Evolutionary conservation across 2,329 filamentous ascomycete species (phyloP), one percentile per base, ranked within the genome.

Genomic region (Arthrobotrys megalospora): DNA sequence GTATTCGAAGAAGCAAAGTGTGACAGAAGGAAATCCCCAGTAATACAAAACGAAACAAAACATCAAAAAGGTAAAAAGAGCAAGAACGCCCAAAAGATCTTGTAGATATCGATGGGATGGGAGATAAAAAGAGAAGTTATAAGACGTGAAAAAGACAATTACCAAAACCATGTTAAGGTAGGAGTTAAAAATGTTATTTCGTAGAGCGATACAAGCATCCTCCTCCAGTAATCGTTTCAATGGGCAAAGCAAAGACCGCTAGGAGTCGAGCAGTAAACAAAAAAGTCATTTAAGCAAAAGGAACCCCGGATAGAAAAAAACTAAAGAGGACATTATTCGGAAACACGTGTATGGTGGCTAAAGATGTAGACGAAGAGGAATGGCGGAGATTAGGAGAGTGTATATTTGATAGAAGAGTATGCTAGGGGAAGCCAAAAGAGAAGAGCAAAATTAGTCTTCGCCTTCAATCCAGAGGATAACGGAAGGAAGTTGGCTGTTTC

Each of bases 391-490:
- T 60, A 43, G 7, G 32, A 38, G 55, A 28, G 10, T 43, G 12
- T 19, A 43, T 14, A 24, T 10, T 38, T 43, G 55, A 43, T 28
- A 24, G 34, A 21, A 7, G 34, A 41, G 52, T 21, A 60, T 24
- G 19, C 19, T 8, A 60, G 6, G n/a, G 4, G n/a, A 7, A 28
- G 19, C 36, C 1, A n/a, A 19, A 36, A 41, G 16, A 6, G 63
- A 24, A 32, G 45, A 7, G 14, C 34, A 43, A 16, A 32, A 14
- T 43, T 43, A 58, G 11, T 69, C 38, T 55, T 69, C 48, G 28
- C 68, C 72, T 41, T 69, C 72, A 14, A 77, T 53, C 50, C 52
- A 71, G 11, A 77, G 66, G 10, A 63, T 16, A 16, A 53, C 67
- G 34, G 62, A 52, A 8, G 73, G 73, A 16, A 77, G 60, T 10